Evolutionary conservation across 495 filamentous ascomycete genomes (phyloP).

Genomic region (Aspergillus sclerotiicarbonarius): DNA sequence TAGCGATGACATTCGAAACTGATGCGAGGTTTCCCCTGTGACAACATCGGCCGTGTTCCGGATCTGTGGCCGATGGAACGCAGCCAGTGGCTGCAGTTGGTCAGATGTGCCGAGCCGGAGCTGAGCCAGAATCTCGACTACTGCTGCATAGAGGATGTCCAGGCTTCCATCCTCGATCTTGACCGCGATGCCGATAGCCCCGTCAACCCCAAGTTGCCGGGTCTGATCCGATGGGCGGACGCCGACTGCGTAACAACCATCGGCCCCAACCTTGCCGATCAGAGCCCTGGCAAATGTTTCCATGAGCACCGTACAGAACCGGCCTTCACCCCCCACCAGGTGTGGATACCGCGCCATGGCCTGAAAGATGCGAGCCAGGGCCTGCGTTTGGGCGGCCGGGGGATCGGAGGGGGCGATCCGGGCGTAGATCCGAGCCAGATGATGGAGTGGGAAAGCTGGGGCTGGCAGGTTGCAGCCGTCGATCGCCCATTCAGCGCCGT

Average conservation of each 20-base stretch:
- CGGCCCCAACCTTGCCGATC: constrained; percentile 40
- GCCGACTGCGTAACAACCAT: constrained; percentile 38
- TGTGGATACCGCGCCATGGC: constrained; percentile 37
- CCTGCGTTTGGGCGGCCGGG: neutral
- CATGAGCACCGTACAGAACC: constrained; percentile 42
- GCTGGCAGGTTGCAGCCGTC: constrained; percentile 43
- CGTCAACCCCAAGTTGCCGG: constrained; percentile 24
- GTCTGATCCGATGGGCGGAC: constrained; percentile 32
- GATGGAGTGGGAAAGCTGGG: constrained; percentile 29
- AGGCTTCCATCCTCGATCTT: constrained; percentile 44
- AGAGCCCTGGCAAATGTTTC: constrained; percentile 22
- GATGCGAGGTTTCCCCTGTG: constrained; percentile 18
- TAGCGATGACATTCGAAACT: neutral
- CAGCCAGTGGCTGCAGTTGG: constrained; percentile 18
- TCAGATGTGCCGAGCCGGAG: constrained; percentile 28
- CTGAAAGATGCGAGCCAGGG: constrained; percentile 27
- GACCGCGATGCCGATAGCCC: constrained; percentile 36
- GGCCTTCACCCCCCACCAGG: constrained; percentile 32
- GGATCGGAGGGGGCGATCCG: constrained; percentile 23
- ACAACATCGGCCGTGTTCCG: constrained; percentile 35
- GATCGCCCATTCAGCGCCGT: constrained; percentile 29
- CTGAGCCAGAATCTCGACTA: constrained; percentile 37
- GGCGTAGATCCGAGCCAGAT: constrained; percentile 28
- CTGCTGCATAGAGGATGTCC: constrained; percentile 32
- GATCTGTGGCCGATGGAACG: constrained; percentile 29